phyloP scores from a whole-genome alignment of 176 grass and related monocot species.

The Paspalum notatum region DNA sequence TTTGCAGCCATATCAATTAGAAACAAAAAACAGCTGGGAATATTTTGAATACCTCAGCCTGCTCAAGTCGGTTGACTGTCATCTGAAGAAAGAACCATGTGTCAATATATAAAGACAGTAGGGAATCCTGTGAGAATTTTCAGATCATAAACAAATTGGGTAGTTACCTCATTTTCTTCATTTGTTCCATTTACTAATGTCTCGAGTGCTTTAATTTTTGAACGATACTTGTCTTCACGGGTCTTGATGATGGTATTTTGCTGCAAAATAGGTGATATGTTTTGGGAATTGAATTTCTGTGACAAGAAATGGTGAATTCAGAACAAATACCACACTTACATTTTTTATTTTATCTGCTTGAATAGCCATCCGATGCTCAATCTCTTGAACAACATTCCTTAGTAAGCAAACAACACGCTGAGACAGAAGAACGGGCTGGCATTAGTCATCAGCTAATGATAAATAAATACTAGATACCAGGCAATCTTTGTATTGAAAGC shows the following conservation, averaged over 20 bases:
- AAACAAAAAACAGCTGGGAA: conserved; percentile 10
- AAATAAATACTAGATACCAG: conserved; percentile 21
- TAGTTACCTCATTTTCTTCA: conserved; percentile 90
- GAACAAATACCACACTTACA: conserved; percentile 58
- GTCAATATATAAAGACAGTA: conserved; percentile 40
- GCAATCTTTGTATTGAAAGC: conserved; percentile 9
- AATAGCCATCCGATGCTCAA: conserved; percentile 88
- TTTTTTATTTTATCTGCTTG: conserved; percentile 96
- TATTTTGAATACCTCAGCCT: conserved; percentile 67
- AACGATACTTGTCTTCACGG: conserved; percentile 80
- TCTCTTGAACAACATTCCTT: conserved; percentile 93
- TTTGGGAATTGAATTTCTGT: conserved; percentile 24
- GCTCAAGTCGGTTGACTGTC: conserved; percentile 67
- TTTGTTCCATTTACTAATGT: conserved; percentile 93
- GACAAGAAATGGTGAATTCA: conserved; percentile 4
- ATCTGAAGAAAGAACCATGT: conserved; percentile 61
- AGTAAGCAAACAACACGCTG: conserved; percentile 84
- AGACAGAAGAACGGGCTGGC: conserved; percentile 29
- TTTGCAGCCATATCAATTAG: conserved; percentile 14
- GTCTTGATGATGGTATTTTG: conserved; percentile 87
- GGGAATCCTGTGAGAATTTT: conserved; percentile 18
- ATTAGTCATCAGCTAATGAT: conserved; percentile 36
- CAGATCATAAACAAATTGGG: conserved; percentile 3
- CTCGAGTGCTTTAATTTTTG: conserved; percentile 90
- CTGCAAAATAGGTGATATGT: conserved; percentile 56